Base-by-base conservation (phyloP, 2,329 filamentous ascomycete species). In the Diaporthe citrichinensis region DNA sequence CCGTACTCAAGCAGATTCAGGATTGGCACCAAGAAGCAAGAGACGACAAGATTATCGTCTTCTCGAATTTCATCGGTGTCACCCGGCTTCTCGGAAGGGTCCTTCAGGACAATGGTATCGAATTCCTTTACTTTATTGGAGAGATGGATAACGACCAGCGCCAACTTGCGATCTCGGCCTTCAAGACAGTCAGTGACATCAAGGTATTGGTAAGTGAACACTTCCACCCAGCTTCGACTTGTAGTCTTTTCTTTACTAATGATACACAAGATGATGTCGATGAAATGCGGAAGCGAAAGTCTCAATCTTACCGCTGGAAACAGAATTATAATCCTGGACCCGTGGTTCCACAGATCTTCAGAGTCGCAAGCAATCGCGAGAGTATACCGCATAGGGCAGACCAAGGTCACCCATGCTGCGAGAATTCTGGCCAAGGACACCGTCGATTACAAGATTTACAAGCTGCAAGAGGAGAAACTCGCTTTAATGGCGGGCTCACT, bases 321-420 rank as follows among this genome's bases (percentile, higher is more conserved):
- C 65, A 86, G 89, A 4, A 88, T 90, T 31, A 90, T 92, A 28
- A 82, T 89, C 0, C 71, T 90, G 0, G 90, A 92, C 44, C 82
- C 85, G 0, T 92, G 90, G 89, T 95, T 91, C 90, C 94, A 94
- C 74, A 82, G 82, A 1, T 85, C 87, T 0, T 81, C 86, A 0
- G 92, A 95, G 78, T 84, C 91, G n/a, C 93, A 95, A 79, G 92
- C 90, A 0, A 88, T 88, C 53, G 84, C 84, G 1, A 89, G 94
- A 0, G 89, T 94, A 0, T 90, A 89, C 78, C 88, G 94, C 7
- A 91, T 92, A 3, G 93, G 93, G 0, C 94, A 96, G 77, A 77
- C 80, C 0, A 89, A 92, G 57, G 84, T 90, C 46, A 92, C 92
- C 0, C 84, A 90, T 15, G 88, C 94, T 74, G 87, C 90, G 0